These are phyloP conservation scores for Aspergillus sp. DNA, from an alignment of 2,329 filamentous ascomycete species.

Conservation along the genomic window DNA sequence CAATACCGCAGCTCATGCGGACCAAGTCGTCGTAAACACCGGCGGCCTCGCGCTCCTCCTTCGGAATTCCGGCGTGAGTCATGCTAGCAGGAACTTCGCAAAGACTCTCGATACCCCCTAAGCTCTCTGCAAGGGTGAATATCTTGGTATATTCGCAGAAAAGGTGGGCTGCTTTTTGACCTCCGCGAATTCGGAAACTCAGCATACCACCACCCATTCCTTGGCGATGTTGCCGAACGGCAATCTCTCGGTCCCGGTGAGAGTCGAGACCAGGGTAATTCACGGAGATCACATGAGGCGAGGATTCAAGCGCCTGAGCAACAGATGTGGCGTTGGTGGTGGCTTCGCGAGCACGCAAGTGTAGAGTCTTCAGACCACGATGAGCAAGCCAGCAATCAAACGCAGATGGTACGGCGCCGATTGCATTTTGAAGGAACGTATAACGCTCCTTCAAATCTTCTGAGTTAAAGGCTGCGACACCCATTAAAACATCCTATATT, in stretches of 20 bases:
- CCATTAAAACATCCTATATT: conserved; percentile 85
- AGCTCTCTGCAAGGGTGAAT: conserved; percentile 88
- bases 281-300: conserved; percentile 79
- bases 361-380: conserved; percentile 92
- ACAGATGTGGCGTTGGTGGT: conserved; percentile 77
- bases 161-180: conserved; percentile 77
- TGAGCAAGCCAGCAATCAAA: conserved; percentile 99
- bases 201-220: conserved; percentile 97
- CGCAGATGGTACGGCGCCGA: conserved; percentile 88
- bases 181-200: conserved; percentile 89
- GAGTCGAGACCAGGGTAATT: conserved; percentile 93
- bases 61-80: conserved; percentile 95
- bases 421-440: conserved; percentile 93
- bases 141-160: conserved; percentile 90
- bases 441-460: conserved; percentile 74
- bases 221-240: conserved; percentile 85
- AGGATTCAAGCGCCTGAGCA: conserved; percentile 73
- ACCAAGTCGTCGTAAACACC: conserved; percentile 96
- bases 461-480: conserved; percentile 91
- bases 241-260: conserved; percentile 82
- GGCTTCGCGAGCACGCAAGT: conserved; percentile 85
- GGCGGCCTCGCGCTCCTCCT: conserved; percentile 83
- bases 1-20: conserved; percentile 87
- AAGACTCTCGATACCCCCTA: conserved; percentile 89
- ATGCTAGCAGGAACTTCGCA: conserved; percentile 92